phyloP scores from a whole-genome alignment of 176 grass and related monocot species.

The Bothriochloa decipiens region DNA sequence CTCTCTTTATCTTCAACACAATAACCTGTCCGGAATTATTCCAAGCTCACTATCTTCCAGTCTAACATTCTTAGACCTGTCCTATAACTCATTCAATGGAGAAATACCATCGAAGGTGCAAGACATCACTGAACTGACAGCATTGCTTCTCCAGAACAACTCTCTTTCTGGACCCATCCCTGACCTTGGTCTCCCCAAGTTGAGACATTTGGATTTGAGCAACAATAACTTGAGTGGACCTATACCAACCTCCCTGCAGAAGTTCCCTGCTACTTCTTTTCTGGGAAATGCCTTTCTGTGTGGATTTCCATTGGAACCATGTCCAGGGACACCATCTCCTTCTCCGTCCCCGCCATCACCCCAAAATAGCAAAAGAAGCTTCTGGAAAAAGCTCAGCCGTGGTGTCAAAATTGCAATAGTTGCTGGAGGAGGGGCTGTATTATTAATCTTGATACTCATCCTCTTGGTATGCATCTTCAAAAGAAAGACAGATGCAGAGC shows the following conservation, averaged over 20 bases:
- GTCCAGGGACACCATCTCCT: slow-evolving; percentile 57
- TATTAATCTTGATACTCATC: slow-evolving; percentile 68
- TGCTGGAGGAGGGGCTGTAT: slow-evolving; percentile 57
- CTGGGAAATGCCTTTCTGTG: slow-evolving; percentile 85
- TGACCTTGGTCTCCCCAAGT: slow-evolving; percentile 61
- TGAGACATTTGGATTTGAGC: slow-evolving; percentile 81
- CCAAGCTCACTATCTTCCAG: slow-evolving; percentile 69
- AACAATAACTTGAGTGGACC: slow-evolving; percentile 90
- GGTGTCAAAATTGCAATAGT: slow-evolving; percentile 65
- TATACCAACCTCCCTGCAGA: slow-evolving; percentile 74
- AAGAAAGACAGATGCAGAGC: slow-evolving; percentile 48
- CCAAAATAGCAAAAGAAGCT: slow-evolving; percentile 38
- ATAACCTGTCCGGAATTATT: slow-evolving; percentile 81
- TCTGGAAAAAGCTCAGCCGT: slow-evolving; percentile 58
- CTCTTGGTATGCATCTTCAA: slow-evolving; percentile 76
- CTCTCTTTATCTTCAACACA: slow-evolving; percentile 87
- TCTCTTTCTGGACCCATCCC: slow-evolving; percentile 85
- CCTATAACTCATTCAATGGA: slow-evolving; percentile 78
- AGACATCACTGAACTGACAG: slow-evolving; percentile 77
- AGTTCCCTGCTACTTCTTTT: slow-evolving; percentile 75
- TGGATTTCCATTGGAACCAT: slow-evolving; percentile 68
- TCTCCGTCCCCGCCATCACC: slow-evolving; percentile 51
- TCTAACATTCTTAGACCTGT: slow-evolving; percentile 81
- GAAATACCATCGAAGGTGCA: slow-evolving; percentile 68
- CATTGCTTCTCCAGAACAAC: slow-evolving; percentile 88